Conservation (phyloP, 805 yeast species). For the Sporopachydermia lactativora region DNA sequence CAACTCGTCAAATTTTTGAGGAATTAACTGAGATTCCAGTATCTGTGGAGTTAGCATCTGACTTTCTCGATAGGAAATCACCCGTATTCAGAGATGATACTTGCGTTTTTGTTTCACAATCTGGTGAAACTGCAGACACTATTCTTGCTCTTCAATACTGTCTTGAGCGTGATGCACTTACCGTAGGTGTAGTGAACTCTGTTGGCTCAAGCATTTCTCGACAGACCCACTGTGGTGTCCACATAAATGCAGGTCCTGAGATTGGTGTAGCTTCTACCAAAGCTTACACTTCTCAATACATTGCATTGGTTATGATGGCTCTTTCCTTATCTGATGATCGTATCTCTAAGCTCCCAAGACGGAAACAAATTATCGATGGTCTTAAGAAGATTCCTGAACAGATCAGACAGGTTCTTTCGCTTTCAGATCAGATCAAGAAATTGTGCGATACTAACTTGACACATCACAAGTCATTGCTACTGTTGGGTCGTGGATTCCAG, state of each 20-base stretch:
- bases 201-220: constrained; percentile 97
- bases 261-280: constrained; percentile 98
- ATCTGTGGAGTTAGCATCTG: constrained; percentile 84
- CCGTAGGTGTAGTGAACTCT: constrained; percentile 93
- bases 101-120: constrained; percentile 93
- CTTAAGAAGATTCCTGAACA: constrained; percentile 74
- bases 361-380: constrained; percentile 75
- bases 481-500: constrained; percentile 96
- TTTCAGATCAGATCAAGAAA: constrained; percentile 60
- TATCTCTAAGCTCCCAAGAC: constrained; percentile 61
- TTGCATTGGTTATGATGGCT: constrained; percentile 95
- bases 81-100: constrained; percentile 99
- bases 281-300: constrained; percentile 96
- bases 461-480: constrained; percentile 71
- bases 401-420: constrained; percentile 58
- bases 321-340: constrained; percentile 89
- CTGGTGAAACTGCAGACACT: constrained; percentile 98
- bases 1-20: constrained; percentile 92
- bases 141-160: constrained; percentile 92
- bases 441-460: constrained; percentile 63
- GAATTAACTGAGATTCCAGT: constrained; percentile 94
- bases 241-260: constrained; percentile 98
- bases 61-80: constrained; percentile 83
- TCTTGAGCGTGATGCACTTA: constrained; percentile 91
- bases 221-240: constrained; percentile 98